Percentiles rank a stretch among this genome's conserved stretches.
These are phyloP conservation scores for Neurospora sp. DNA, from an alignment of 495 filamentous ascomycete genomes.

Conservation along the genomic window DNA sequence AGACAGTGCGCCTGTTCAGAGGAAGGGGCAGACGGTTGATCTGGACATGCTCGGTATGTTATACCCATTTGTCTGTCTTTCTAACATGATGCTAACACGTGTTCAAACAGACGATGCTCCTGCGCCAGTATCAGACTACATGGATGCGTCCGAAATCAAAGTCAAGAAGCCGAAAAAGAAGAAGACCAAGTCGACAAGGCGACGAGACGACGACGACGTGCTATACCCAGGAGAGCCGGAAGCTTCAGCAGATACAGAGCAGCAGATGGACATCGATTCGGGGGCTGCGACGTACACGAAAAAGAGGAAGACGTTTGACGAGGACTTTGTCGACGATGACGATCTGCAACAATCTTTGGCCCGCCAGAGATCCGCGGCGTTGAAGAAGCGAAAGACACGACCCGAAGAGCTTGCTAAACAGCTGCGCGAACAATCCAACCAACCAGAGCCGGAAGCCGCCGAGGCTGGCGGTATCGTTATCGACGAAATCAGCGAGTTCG, in stretches of 20 bases:
- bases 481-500: constrained; percentile 91
- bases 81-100: constrained; percentile 12
- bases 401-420: constrained; percentile 81
- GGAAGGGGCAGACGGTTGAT: constrained; percentile 61
- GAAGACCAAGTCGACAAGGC: constrained; percentile 67
- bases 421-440: constrained; percentile 61
- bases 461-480: constrained; percentile 69
- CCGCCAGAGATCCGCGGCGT: constrained; percentile 62
- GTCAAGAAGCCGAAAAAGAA: constrained; percentile 91
- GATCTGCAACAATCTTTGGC: constrained; percentile 82
- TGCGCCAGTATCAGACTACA: constrained; percentile 66
- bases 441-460: constrained; percentile 33
- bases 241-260: constrained; percentile 33
- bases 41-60: constrained; percentile 55
- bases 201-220: constrained; percentile 71
- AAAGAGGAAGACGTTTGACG: constrained; percentile 56
- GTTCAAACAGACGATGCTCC: constrained; percentile 44
- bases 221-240: constrained; percentile 39
- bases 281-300: constrained; percentile 31
- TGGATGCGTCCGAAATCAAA: constrained; percentile 76
- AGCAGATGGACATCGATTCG: constrained; percentile 72
- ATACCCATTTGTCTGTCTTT: neutral
- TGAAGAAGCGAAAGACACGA: constrained; percentile 75
- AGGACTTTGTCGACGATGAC: constrained; percentile 80
- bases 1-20: constrained; percentile 38